Conservation (phyloP, 2,329 filamentous ascomycete genomes). For the Lithohypha guttulata region DNA sequence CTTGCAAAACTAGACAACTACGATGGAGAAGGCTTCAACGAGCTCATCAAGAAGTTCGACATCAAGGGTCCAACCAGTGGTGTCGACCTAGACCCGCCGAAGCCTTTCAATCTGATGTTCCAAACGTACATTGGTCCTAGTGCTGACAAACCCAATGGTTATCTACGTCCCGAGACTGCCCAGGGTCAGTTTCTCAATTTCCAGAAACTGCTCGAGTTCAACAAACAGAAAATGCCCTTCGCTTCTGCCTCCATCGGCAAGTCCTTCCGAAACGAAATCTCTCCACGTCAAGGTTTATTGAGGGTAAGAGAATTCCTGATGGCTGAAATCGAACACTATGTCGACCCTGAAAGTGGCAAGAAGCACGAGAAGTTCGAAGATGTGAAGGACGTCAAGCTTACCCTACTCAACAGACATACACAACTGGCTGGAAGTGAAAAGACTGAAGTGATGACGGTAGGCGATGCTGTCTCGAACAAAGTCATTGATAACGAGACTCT, state of each 20-base stretch:
- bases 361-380: conserved; percentile 82
- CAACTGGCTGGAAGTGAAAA: conserved; percentile 79
- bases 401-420: conserved; percentile 71
- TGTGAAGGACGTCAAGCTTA: conserved; percentile 71
- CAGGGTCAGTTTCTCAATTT: conserved; percentile 99
- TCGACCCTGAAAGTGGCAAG: conserved; percentile 89
- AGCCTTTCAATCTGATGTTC: conserved; percentile 98
- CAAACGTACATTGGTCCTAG: conserved; percentile 88
- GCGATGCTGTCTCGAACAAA: conserved; percentile 69
- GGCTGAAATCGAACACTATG: conserved; percentile 98
- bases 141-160: conserved; percentile 66
- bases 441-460: conserved; percentile 63
- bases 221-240: conserved; percentile 90
- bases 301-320: conserved; percentile 96
- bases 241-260: conserved; percentile 95
- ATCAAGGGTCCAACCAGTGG: conserved; percentile 79
- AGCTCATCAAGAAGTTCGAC: conserved; percentile 81
- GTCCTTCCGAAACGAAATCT: conserved; percentile 97
- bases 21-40: conserved; percentile 71
- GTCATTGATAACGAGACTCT: conserved; percentile 95
- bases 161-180: conserved; percentile 85
- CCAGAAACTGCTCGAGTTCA: conserved; percentile 89
- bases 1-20: conserved; percentile 95
- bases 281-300: conserved; percentile 77
- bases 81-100: conserved; percentile 64